Evolutionary conservation across 1,139 yeast species (phyloP).

Genomic region (Yamadazyma membranifaciens): DNA sequence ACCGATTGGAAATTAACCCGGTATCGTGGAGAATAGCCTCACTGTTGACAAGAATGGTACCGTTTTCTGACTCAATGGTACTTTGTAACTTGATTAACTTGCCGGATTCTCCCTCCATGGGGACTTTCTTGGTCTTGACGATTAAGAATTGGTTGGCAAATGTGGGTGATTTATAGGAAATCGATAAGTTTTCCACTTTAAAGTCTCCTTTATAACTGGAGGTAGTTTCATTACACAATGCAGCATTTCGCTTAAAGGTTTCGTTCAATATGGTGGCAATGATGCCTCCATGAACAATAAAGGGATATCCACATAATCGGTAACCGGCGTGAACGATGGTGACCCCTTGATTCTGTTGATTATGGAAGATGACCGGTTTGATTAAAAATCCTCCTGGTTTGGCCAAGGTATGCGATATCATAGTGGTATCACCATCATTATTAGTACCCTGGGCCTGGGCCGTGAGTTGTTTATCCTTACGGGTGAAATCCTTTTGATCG

Average conservation of each 20-base stretch:
- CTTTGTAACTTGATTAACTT: slow-evolving; percentile 29
- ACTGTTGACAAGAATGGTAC: slow-evolving; percentile 37
- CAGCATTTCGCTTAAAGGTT: slow-evolving; percentile 59
- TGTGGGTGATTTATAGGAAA: slow-evolving; percentile 71
- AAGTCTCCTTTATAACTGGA: slow-evolving; percentile 41
- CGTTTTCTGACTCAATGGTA: slow-evolving; percentile 33
- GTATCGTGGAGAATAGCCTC: slow-evolving; percentile 39
- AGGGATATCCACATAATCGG: slow-evolving; percentile 81
- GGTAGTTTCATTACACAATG: slow-evolving; percentile 30
- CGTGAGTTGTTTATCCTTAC: slow-evolving; percentile 16
- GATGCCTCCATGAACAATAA: slow-evolving; percentile 87
- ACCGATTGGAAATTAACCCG: slow-evolving; percentile 29
- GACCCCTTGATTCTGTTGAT: slow-evolving; percentile 56
- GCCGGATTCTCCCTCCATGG: slow-evolving; percentile 23
- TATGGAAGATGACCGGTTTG: slow-evolving; percentile 69
- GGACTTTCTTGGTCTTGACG: slow-evolving; percentile 48
- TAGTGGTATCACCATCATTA: slow-evolving; percentile 10
- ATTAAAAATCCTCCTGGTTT: slow-evolving; percentile 78
- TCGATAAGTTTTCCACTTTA: slow-evolving; percentile 48
- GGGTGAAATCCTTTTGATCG: slow-evolving; percentile 22
- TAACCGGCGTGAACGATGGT: slow-evolving; percentile 78
- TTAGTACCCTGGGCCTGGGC: background rate
- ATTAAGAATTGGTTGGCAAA: slow-evolving; percentile 77
- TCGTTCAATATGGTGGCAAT: slow-evolving; percentile 82
- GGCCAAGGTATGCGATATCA: slow-evolving; percentile 35